phyloP scores from a whole-genome alignment of 352 stramenopile species.

The Pythium rishiriense region DNA sequence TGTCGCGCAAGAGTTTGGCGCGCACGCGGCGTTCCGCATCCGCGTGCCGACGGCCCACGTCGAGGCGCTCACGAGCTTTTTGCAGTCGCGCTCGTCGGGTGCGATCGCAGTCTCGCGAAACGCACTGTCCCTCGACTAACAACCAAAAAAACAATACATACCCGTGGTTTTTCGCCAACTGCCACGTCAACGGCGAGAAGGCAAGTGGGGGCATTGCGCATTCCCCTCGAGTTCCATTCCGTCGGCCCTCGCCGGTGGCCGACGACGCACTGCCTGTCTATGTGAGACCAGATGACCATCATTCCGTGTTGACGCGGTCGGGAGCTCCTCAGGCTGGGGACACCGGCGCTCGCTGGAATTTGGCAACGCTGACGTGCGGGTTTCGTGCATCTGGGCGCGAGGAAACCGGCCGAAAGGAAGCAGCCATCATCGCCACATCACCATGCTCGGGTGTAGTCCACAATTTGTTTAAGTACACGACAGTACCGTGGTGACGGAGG shows the following conservation, averaged over 20 bases:
- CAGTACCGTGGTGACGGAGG: no score
- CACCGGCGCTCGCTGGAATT: background rate
- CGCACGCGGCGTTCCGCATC: conserved; percentile 44
- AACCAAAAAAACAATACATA: background rate
- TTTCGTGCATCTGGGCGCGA: background rate
- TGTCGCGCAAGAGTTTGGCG: conserved; percentile 36
- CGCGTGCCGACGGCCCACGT: conserved; percentile 37
- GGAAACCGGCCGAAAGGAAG: background rate
- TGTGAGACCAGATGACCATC: conserved; percentile 10
- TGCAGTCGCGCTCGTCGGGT: conserved; percentile 53
- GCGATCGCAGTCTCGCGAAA: conserved; percentile 10
- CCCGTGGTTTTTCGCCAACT: background rate
- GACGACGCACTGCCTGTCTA: background rate
- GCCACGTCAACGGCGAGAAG: background rate
- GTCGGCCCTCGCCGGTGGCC: background rate
- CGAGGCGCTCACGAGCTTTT: conserved; percentile 35
- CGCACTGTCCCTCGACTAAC: background rate
- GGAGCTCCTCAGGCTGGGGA: background rate
- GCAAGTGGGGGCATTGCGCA: background rate
- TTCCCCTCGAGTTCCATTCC: background rate
- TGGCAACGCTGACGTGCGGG: background rate
- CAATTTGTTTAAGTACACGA: no score
- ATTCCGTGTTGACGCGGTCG: conserved; percentile 1
- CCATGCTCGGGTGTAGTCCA: no score
- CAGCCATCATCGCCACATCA: background rate